A percentile compares a stretch with the other conserved stretches of the same genome.
Evolutionary conservation across 1,284 basidiomycete species (phyloP).

Genomic region (Cutaneotrichosporon sp.): DNA sequence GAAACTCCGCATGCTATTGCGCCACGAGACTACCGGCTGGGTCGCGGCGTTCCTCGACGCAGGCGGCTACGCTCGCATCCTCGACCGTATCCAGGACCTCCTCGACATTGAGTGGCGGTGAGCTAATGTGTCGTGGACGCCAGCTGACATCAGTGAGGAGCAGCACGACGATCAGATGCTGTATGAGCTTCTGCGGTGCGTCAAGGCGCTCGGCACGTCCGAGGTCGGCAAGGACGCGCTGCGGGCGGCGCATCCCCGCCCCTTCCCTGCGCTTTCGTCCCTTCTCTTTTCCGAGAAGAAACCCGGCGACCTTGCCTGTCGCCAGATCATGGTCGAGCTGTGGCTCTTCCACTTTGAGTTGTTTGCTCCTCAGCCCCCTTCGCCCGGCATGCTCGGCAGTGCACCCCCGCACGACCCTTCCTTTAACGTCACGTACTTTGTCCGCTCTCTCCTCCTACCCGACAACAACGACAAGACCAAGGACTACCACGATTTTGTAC

Average conservation of each 20-base stretch:
- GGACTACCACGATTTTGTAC: conserved; percentile 76
- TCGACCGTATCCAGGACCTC: conserved; percentile 84
- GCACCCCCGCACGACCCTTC: not conserved
- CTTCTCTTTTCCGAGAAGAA: conserved; percentile 95
- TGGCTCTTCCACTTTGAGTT: conserved; percentile 76
- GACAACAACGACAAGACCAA: conserved; percentile 36
- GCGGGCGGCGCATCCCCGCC: conserved; percentile 72
- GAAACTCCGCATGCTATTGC: conserved; percentile 57
- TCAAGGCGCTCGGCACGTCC: conserved; percentile 88
- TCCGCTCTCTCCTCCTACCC: conserved; percentile 41
- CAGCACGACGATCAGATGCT: conserved; percentile 94
- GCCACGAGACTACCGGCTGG: conserved; percentile 85
- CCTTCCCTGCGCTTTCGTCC: conserved; percentile 73
- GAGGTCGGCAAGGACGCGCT: conserved; percentile 60
- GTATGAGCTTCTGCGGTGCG: conserved; percentile 84
- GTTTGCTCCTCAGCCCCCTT: conserved; percentile 47
- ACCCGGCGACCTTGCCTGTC: conserved; percentile 82
- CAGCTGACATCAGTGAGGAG: conserved; percentile 64
- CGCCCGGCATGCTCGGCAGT: not conserved
- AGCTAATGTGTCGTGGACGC: conserved; percentile 25
- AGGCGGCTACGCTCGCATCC: conserved; percentile 78
- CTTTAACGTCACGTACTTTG: conserved; percentile 25
- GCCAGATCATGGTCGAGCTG: conserved; percentile 85
- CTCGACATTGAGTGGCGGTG: conserved; percentile 94
- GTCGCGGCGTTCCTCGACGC: conserved; percentile 77